phyloP scores from a whole-genome alignment of 2,329 filamentous ascomycete genomes.

The Trichoderma gracile region DNA sequence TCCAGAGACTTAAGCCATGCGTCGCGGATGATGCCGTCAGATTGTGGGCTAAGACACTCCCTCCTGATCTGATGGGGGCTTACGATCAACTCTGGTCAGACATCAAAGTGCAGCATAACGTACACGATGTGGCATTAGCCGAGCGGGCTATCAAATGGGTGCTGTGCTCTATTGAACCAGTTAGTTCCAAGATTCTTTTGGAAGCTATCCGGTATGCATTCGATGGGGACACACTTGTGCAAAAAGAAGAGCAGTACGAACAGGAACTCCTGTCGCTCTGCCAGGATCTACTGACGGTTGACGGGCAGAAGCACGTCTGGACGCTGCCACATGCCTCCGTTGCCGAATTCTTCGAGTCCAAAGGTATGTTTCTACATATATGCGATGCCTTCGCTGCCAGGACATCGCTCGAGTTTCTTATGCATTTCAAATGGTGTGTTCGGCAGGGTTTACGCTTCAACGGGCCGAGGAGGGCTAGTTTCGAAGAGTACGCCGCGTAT shows the following conservation, averaged over 20 bases:
- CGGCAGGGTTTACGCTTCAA: too few species aligned
- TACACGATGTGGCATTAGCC: slow-evolving; percentile 6
- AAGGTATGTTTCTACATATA: background rate
- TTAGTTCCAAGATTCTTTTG: background rate
- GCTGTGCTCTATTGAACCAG: background rate
- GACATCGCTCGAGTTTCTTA: background rate
- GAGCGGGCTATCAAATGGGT: slow-evolving; percentile 21
- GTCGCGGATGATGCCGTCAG: slow-evolving; percentile 23
- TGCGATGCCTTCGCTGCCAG: background rate
- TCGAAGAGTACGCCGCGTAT: background rate
- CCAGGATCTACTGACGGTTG: slow-evolving; percentile 15
- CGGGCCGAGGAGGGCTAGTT: background rate
- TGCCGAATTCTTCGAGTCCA: slow-evolving; percentile 22
- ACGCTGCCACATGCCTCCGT: slow-evolving; percentile 22
- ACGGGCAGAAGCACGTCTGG: background rate
- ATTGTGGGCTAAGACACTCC: slow-evolving; percentile 23
- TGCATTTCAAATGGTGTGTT: background rate
- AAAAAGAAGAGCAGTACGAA: slow-evolving; percentile 1
- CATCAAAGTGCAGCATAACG: background rate
- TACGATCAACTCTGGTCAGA: slow-evolving; percentile 26
- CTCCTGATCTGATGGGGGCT: slow-evolving; percentile 25
- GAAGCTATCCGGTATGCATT: slow-evolving; percentile 9
- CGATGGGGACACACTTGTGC: background rate
- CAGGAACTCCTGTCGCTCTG: slow-evolving; percentile 13
- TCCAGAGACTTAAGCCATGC: slow-evolving; percentile 23